Conservation (phyloP, 495 filamentous ascomycete species). For the Bryoglossum gracile region DNA sequence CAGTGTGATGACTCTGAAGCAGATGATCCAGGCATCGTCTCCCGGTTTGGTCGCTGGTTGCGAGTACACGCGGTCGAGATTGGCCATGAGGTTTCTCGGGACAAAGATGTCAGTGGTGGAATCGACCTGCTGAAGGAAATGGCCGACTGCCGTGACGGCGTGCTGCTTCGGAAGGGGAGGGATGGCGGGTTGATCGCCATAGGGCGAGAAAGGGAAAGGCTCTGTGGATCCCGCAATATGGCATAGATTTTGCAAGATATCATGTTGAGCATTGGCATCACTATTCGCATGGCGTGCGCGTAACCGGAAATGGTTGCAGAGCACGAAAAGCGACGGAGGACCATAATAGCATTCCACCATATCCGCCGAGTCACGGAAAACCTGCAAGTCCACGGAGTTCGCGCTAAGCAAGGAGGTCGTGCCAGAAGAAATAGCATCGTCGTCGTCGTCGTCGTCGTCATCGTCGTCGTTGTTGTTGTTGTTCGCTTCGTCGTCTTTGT, state of each 20-base stretch:
- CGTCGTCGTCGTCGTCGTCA: too few species aligned
- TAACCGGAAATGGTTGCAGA: neutral
- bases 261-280: neutral
- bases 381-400: too few species aligned
- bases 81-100: neutral
- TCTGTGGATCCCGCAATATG: neutral
- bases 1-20: slow-evolving; percentile 3
- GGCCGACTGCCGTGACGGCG: slow-evolving; percentile 1
- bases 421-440: too few species aligned
- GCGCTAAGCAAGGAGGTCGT: too few species aligned
- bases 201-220: slow-evolving; percentile 4
- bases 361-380: slow-evolving; percentile 3
- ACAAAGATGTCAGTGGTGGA: slow-evolving; percentile 1
- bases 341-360: slow-evolving; percentile 1
- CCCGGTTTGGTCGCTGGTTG: slow-evolving; percentile 2
- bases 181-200: slow-evolving; percentile 3
- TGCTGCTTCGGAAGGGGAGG: slow-evolving; percentile 2
- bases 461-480: slow-evolving; percentile 5
- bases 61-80: slow-evolving; percentile 3
- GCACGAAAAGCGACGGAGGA: neutral
- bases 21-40: slow-evolving; percentile 5
- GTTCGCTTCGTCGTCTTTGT: slow-evolving; percentile 2
- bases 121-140: slow-evolving; percentile 7
- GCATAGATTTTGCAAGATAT: slow-evolving; percentile 3
- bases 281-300: neutral